Percentiles rank a stretch among this genome's conserved stretches.
These are phyloP conservation scores for Xylaria venustula DNA, from an alignment of 495 filamentous ascomycete genomes.

Conservation along the genomic window DNA sequence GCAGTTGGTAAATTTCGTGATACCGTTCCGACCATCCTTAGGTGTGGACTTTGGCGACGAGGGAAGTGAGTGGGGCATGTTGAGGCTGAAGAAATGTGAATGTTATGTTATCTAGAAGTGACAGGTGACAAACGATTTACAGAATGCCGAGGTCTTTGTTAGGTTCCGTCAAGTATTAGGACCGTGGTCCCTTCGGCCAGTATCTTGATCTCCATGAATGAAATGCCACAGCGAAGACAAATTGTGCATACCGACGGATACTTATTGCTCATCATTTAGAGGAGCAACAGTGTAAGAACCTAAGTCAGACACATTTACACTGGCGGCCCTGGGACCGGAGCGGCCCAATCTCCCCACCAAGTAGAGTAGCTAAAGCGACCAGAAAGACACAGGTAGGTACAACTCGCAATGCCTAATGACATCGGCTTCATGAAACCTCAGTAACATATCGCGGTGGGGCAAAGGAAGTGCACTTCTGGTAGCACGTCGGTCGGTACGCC, in stretches of 20 bases:
- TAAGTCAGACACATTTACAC: background rate
- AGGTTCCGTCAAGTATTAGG: slow-evolving; percentile 32
- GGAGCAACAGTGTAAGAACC: background rate
- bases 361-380: no score
- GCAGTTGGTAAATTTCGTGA: slow-evolving; percentile 84
- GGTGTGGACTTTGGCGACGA: slow-evolving; percentile 32
- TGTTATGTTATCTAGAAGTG: no score
- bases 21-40: slow-evolving; percentile 42
- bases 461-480: background rate
- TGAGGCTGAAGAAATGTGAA: slow-evolving; percentile 1
- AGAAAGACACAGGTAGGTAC: slow-evolving; percentile 14
- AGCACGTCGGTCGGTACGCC: background rate
- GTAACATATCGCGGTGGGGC: slow-evolving; percentile 17
- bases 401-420: slow-evolving; percentile 18
- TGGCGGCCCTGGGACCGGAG: slow-evolving; percentile 5
- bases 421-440: background rate
- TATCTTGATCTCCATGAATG: slow-evolving; percentile 28
- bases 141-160: slow-evolving; percentile 8
- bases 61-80: slow-evolving; percentile 34
- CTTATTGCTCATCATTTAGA: slow-evolving; percentile 30
- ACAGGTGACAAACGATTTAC: background rate
- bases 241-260: slow-evolving; percentile 23
- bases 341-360: slow-evolving; percentile 4
- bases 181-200: slow-evolving; percentile 23
- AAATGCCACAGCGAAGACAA: slow-evolving; percentile 14